Evolutionary conservation across 108 stramenopile species (phyloP).

Genomic region (Ochromonas danica): DNA sequence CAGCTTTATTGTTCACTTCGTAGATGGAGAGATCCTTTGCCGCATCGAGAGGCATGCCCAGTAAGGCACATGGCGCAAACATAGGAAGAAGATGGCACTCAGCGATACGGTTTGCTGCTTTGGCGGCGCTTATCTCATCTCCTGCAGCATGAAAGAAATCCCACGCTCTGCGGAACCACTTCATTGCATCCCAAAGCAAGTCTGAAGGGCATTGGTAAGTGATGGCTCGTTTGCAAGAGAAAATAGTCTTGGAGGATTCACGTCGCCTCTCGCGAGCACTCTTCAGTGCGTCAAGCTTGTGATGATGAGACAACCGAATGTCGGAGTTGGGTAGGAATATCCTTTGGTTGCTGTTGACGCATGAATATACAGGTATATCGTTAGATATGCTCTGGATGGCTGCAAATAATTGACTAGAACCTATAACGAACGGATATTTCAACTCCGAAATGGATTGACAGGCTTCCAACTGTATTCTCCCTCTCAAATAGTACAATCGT

Average conservation of each 20-base stretch:
- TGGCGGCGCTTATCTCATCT: conserved; percentile 11
- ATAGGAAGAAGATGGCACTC: background rate
- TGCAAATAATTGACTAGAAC: background rate
- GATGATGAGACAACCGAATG: background rate
- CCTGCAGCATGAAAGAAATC: conserved; percentile 10
- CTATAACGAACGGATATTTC: background rate
- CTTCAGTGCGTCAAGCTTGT: background rate
- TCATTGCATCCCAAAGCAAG: conserved; percentile 8
- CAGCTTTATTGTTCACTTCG: background rate
- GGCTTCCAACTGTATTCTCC: background rate
- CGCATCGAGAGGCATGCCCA: background rate
- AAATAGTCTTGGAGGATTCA: background rate
- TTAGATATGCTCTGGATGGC: background rate
- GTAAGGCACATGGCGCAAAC: background rate
- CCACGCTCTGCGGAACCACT: conserved; percentile 20
- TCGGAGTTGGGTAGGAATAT: background rate
- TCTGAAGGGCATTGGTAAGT: background rate
- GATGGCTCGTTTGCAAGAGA: background rate
- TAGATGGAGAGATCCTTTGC: background rate
- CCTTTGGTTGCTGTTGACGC: background rate
- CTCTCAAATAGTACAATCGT: background rate
- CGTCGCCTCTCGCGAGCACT: background rate
- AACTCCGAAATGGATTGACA: background rate
- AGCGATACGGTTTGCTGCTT: background rate
- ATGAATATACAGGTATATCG: background rate